Conservation (phyloP, 345 rosid genomes). For the Bruguiera sexangula region DNA sequence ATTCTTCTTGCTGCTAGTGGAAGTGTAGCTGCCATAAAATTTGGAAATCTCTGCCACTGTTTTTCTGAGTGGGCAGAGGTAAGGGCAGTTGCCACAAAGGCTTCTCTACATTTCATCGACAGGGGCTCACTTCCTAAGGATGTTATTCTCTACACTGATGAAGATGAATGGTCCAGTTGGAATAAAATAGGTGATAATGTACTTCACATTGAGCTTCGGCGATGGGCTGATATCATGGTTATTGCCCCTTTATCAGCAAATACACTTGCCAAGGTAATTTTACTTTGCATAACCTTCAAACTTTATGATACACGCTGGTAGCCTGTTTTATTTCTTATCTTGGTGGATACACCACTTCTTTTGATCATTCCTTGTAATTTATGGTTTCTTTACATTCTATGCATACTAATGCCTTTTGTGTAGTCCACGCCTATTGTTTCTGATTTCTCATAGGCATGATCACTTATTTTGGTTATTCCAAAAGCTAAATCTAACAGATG, state of each 20-base stretch:
- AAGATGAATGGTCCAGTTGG: constrained; percentile 94
- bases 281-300: not conserved
- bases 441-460: no score
- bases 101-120: constrained; percentile 82
- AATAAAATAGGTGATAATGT: constrained; percentile 76
- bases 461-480: no score
- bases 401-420: no score
- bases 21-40: constrained; percentile 88
- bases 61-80: constrained; percentile 94
- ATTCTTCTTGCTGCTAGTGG: constrained; percentile 89
- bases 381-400: no score
- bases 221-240: constrained; percentile 94
- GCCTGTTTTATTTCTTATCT: no score
- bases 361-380: no score
- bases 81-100: constrained; percentile 68
- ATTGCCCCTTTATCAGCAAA: constrained; percentile 92
- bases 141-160: constrained; percentile 66
- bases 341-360: no score
- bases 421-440: no score
- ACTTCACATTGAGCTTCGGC: constrained; percentile 84
- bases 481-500: no score
- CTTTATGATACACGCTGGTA: not conserved
- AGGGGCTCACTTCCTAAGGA: constrained; percentile 64
- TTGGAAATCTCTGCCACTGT: constrained; percentile 78
- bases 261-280: constrained; percentile 80